phyloP scores from a whole-genome alignment of 169 alveolate genomes.

The Eimeria zaria region DNA sequence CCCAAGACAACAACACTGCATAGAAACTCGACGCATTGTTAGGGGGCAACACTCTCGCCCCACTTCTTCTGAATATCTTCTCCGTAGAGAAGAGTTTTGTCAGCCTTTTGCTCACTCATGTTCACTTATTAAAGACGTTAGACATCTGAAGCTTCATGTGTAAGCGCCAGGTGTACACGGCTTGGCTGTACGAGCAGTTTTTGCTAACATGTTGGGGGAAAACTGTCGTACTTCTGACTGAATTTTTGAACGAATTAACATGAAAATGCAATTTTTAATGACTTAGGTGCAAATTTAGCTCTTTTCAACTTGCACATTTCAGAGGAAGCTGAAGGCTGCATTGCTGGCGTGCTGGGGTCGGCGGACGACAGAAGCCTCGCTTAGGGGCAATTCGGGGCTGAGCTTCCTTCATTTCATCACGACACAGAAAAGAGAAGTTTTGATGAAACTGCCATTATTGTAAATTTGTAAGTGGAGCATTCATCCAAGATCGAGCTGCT shows the following conservation, averaged over 20 bases:
- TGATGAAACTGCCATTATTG: neutral
- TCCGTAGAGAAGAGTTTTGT: neutral
- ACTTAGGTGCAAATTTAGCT: neutral
- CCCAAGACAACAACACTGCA: no score
- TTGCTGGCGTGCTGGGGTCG: slow-evolving; percentile 11
- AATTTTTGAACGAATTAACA: neutral
- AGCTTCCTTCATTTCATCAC: neutral
- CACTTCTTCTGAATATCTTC: neutral
- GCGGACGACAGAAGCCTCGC: slow-evolving; percentile 10
- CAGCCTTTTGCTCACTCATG: neutral
- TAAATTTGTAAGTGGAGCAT: neutral
- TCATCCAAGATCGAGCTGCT: neutral
- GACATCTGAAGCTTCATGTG: neutral
- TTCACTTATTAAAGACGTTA: neutral
- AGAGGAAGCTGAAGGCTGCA: neutral
- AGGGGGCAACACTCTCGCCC: neutral
- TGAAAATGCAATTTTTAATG: neutral
- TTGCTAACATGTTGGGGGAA: neutral
- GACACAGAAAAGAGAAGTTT: neutral
- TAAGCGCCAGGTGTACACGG: neutral
- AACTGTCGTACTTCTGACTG: neutral
- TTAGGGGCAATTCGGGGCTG: neutral
- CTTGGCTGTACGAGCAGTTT: neutral
- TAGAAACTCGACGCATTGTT: no score
- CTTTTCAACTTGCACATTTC: neutral